Conservation (phyloP, 371 early-diverging fungal species). For the Mortierella sp. region DNA sequence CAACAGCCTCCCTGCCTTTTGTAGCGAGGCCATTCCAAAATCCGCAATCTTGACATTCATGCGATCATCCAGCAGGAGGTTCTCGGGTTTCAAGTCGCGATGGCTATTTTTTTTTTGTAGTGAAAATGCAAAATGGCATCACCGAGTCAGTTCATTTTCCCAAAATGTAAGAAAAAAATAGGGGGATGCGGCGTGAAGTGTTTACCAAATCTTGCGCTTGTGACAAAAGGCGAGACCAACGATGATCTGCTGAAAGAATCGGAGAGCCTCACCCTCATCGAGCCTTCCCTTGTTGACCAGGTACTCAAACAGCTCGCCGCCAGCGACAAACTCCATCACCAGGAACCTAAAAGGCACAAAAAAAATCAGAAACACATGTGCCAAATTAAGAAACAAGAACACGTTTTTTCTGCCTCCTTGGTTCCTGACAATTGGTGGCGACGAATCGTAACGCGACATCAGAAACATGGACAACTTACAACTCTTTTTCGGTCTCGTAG, state of each 20-base stretch:
- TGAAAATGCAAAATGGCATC: neutral
- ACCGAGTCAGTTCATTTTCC: neutral
- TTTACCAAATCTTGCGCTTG: slow-evolving; percentile 88
- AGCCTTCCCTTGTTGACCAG: slow-evolving; percentile 92
- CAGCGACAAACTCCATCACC: slow-evolving; percentile 96
- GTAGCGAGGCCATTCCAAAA: slow-evolving; percentile 90
- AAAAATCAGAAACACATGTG: neutral
- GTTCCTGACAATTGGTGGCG: neutral
- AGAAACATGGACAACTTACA: slow-evolving; percentile 64
- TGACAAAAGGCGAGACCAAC: slow-evolving; percentile 96
- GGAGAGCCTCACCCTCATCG: slow-evolving; percentile 87
- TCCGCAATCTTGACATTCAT: slow-evolving; percentile 88
- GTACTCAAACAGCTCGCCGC: slow-evolving; percentile 97
- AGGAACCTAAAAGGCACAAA: slow-evolving; percentile 74
- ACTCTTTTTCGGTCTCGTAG: slow-evolving; percentile 83
- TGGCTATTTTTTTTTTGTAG: slow-evolving; percentile 72
- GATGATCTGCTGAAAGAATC: slow-evolving; percentile 96
- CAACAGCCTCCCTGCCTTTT: slow-evolving; percentile 75
- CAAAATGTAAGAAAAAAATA: neutral
- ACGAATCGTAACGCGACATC: slow-evolving; percentile 10
- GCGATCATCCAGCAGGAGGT: slow-evolving; percentile 90
- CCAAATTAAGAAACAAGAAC: no score
- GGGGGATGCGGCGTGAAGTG: neutral
- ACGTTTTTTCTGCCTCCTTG: neutral
- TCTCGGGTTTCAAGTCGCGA: slow-evolving; percentile 97